Base-by-base conservation (phyloP, 768 basidiomycete genomes). In the Pholiota molesta region DNA sequence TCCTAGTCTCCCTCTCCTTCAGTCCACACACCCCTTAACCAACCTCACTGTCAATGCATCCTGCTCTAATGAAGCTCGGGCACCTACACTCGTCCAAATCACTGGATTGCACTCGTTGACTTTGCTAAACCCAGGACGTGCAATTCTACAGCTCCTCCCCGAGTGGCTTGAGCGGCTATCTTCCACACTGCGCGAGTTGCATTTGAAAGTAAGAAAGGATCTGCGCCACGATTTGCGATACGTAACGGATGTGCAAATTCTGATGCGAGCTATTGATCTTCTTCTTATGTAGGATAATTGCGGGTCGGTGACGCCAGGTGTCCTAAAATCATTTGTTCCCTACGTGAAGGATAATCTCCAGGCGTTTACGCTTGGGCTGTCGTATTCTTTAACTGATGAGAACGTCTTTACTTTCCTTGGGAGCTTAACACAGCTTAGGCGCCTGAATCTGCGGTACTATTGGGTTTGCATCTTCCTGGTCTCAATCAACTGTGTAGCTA, bases 221-320 rank as follows among this genome's bases (percentile, higher is more conserved):
- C 26, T 21, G 13, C 47, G 8, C 28, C 13, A 21, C 19, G 29
- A 26, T 51, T 13, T 16, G 35, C 44, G 11, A 4, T 57, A 28
- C 26, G 26, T 17, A 35, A 31, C 33, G 42, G 23, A 40, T 33
- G 39, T 40, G 26, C 17, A 23, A 16, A 49, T 29, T 51, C 26
- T 45, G 19, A 47, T 47, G 31, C 51, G 44, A 40, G 23, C 1
- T 37, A 6, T 40, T 62, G 16, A 61, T 21, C 8, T 14, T 23
- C 16, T 59, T 49, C 37, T 13, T 57, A 4, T 53, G 14, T 42
- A 88, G 86, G 78, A 77, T 33, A 83, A 87, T 57, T 89, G 87
- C 66, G 86, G 86, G 6, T 89, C 86, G 5, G 75, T 89, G 16
- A 88, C 87, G 0, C 87, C 86, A 10, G 86, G 86, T 0, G 83